Evolutionary conservation across 768 basidiomycete genomes (phyloP).

Genomic region (Mrakia gelida): DNA sequence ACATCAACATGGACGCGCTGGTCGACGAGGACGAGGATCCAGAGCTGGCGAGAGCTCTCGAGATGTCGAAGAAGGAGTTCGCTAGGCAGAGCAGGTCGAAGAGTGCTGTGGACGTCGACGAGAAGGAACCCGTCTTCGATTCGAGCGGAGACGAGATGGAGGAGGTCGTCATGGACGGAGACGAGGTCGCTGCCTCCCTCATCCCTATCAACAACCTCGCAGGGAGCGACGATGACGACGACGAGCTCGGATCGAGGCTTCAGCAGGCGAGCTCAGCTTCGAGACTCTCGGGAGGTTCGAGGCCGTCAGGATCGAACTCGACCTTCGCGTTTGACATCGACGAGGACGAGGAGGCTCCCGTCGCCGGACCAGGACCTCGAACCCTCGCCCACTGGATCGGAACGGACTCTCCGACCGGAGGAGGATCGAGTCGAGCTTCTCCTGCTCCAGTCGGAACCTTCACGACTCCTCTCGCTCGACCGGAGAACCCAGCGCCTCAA

Average conservation of each 20-base stretch:
- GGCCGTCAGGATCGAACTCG: neutral
- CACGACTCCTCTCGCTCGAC: neutral
- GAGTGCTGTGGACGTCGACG: neutral
- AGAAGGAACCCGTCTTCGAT: slow-evolving; percentile 8
- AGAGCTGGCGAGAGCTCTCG: slow-evolving; percentile 18
- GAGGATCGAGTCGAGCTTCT: neutral
- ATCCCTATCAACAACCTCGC: neutral
- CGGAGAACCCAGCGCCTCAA: neutral
- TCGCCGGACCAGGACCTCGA: slow-evolving; percentile 1
- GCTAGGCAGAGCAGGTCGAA: slow-evolving; percentile 15
- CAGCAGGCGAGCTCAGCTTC: neutral
- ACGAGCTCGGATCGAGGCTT: neutral
- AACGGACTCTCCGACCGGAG: neutral
- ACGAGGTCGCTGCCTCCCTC: neutral
- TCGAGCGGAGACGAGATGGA: slow-evolving; percentile 38
- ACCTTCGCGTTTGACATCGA: neutral
- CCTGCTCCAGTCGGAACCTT: neutral
- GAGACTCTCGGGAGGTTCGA: neutral
- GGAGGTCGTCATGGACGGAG: slow-evolving; percentile 32
- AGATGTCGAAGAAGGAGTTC: neutral
- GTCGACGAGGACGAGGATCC: slow-evolving; percentile 13
- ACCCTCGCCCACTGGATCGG: neutral
- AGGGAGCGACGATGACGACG: neutral
- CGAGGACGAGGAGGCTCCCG: neutral
- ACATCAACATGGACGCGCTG: neutral